phyloP scores from a whole-genome alignment of 2,329 filamentous ascomycete species.

The Penicillium digitatum region DNA sequence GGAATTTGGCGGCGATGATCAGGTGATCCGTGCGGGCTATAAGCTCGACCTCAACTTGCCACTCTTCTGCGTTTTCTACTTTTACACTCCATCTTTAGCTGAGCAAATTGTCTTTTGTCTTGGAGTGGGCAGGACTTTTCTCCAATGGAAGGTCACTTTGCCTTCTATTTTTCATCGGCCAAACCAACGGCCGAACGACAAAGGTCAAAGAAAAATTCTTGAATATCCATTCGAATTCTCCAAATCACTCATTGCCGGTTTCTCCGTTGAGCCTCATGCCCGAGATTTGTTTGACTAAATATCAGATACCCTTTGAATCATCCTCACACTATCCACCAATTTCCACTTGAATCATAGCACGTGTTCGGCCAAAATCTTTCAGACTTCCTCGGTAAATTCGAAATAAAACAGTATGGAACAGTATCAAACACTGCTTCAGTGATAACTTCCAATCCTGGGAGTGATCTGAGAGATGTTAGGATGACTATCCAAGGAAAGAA shows the following conservation, averaged over 20 bases:
- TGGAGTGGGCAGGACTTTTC: too few species aligned
- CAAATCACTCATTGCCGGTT: background rate
- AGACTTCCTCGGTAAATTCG: background rate
- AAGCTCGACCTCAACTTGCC: background rate
- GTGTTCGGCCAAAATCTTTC: background rate
- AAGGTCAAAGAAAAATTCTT: background rate
- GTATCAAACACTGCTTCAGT: background rate
- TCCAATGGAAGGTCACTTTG: background rate
- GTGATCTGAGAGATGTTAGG: background rate
- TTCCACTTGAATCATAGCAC: background rate
- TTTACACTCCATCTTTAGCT: background rate
- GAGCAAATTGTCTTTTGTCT: background rate
- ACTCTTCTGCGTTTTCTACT: background rate
- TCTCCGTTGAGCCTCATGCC: background rate
- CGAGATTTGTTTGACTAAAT: background rate
- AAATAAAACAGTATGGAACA: background rate
- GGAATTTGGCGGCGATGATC: constrained; percentile 11
- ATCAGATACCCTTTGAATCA: background rate
- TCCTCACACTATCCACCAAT: background rate
- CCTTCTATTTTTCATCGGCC: too few species aligned
- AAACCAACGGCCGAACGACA: too few species aligned
- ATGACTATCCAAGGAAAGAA: background rate
- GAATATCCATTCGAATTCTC: background rate
- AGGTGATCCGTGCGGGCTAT: constrained; percentile 15
- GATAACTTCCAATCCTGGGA: background rate